A percentile compares a stretch with the other conserved stretches of the same genome.
These are phyloP conservation scores for Amborella trichopoda DNA, from an alignment of 164 flowering plant species.

Conservation along the genomic window DNA sequence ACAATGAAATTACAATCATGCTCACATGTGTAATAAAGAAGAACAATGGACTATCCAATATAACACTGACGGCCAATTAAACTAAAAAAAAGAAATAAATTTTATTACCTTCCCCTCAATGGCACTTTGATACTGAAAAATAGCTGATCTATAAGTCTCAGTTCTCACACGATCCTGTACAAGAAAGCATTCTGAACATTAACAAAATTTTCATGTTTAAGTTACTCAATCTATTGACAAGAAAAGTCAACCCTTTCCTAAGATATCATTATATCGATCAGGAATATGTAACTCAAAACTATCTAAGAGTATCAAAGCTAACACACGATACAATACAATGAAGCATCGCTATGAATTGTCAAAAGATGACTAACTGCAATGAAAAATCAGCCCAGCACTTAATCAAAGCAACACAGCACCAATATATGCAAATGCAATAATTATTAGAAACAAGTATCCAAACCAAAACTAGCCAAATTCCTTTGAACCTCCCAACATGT, in stretches of 20 bases:
- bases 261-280: neutral
- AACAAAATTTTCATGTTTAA: neutral
- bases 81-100: conserved; percentile 2
- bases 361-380: neutral
- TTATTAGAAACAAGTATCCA: too few relatives aligned
- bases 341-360: neutral
- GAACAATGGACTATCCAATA: too few relatives aligned
- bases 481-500: too few relatives aligned
- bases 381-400: neutral
- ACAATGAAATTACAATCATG: too few relatives aligned
- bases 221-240: neutral
- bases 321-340: neutral
- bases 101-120: conserved; percentile 76
- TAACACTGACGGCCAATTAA: too few relatives aligned
- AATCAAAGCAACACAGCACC: too few relatives aligned
- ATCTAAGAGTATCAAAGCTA: too few relatives aligned
- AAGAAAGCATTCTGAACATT: neutral
- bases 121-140: conserved; percentile 49
- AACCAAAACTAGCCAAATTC: too few relatives aligned
- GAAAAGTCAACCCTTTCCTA: neutral
- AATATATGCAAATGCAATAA: too few relatives aligned
- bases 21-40: too few relatives aligned
- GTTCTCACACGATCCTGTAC: conserved; percentile 84
- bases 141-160: conserved; percentile 78
- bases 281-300: neutral